Evolutionary conservation across 1,139 yeast species (phyloP), one percentile per base, ranked within the genome.

Genomic region (Diutina scorzettiae): DNA sequence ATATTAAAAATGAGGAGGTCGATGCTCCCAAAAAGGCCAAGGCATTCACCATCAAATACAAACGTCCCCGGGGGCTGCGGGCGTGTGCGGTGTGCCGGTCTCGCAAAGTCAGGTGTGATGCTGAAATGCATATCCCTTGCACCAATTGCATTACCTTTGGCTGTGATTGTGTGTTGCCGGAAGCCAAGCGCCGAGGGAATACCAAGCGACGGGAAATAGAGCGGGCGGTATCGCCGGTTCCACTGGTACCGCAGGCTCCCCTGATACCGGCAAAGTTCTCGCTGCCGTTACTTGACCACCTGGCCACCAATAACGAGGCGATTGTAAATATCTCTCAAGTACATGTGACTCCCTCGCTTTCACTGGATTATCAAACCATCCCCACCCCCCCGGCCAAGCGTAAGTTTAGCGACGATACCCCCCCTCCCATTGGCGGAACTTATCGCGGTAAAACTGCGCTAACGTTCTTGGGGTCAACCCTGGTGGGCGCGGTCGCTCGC

Each of bases 111-210:
- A 67, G 89, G 28, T 79, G 87, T 75, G 66, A 79, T 64, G 76
- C 77, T 4, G 74, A 69, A 46, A 75, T 76, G 42, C 83, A 79
- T 51, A 77, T 78, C 51, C 89, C 89, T 2, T 81, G 89, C 54
- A 78, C 87, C 25, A 81, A 81, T 56, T 81, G 89, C 55, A 71
- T 78, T 41, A 82, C 87, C 1, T 81, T 81, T 60, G 83, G 84
- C 2, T 78, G 85, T 55, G 86, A 78, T 47, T 81, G 89, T 60
- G 46, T 48, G 40, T 44, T 40, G 6, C 41, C 36, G 1, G 83
- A 76, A 43, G 70, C 69, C 21, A 71, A 71, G 54, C 63, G 69
- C 53, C 54, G 75, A 53, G 69, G 69, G 20, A 59, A 55, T 42
- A 53, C 56, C 21, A 59, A 46, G 51, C 56, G 30, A 42, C 46